Evolutionary conservation across 352 stramenopile genomes (phyloP), one percentile per base, ranked within the genome.

Genomic region (Aphanomyces astaci): DNA sequence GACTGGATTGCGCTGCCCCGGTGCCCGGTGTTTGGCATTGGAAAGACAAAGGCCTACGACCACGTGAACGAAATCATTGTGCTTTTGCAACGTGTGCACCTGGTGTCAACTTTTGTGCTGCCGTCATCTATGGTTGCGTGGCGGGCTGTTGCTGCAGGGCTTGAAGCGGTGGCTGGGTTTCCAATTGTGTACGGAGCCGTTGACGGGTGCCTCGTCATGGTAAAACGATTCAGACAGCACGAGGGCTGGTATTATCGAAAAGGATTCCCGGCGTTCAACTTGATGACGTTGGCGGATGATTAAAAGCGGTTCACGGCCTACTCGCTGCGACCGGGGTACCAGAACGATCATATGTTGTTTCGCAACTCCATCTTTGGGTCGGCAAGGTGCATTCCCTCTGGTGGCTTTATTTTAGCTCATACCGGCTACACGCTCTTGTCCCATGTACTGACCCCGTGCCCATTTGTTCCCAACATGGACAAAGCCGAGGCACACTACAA

Each of bases 221-320:
- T 70, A 19, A 62, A 64, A 11, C 17, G 63, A 25, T 62, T 25
- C 32, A 9, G 17, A 19, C 25, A 70, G 28, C 27, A 63, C 52
- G 63, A 70, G 25, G 63, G 63, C 13, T 70, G 63, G 63, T 70
- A 70, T 28, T 70, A 49, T 25, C 63, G 49, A 31, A 66, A 70
- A 3, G 63, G 24, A 40, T 66, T 70, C 28, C 63, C 54, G 25
- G 63, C 63, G 15, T 24, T 70, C 4, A 70, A 70, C 27, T 27
- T 70, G 19, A 64, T 65, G 39, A 49, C 39, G n/a, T 19, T 70
- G 0, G 63, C 65, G 25, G 63, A 70, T 36, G 15, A 52, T 52
- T 17, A 54, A 45, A 70, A 39, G 63, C 22, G 63, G 15, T 70
- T 70, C 25, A 53, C 54, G 39, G 15, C 25, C 15, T 49, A 64